Evolutionary conservation across 495 filamentous ascomycete genomes (phyloP), one percentile per base, ranked within the genome.

Genomic region (Pseudevernia furfuracea): DNA sequence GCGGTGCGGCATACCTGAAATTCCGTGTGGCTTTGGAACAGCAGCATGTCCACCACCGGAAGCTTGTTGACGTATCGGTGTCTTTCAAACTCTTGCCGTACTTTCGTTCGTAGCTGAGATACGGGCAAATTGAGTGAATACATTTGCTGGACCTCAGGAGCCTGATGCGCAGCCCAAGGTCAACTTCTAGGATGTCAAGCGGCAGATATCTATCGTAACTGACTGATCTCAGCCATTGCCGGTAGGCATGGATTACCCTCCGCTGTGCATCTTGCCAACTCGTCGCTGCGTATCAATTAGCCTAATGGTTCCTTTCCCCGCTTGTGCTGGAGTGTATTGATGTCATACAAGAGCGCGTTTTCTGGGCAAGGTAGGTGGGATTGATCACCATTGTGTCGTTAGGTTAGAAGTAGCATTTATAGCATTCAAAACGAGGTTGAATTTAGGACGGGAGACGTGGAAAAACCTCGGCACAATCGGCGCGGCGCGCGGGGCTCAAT

Each of bases 41-140:
- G 76, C 59, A 98, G 79, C 71, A 97, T 85, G 75, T 98, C 95
- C 65, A 97, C 85, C 5, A 91, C 88, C 21, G 80, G 81, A 52
- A 97, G 76, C 78, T 97, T 92, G 73, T 87, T 88, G 57, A 97
- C 92, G 73, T 88, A 96, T 81, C 94, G 82, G 79, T 97, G 88
- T 76, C 91, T 84, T 79, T 98, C 94, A 76, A 98, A 98, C 73
- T 98, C 93, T 77, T 97, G 92, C 71, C 94, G 85, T 72, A 97
- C 87, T 81, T 93, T 96, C 55, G 92, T 93, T 64, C 94, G 90
- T 74, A 97, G 87, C 62, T 82, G 81, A 49, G 94, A 89, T 23
- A 96, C 87, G 60, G 94, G 92, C 70, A 93, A 84, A 74, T 87
- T 89, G 71, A 98, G 80, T 48, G 87, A 87, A 83, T 98, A 98